phyloP scores from a whole-genome alignment of 2,329 filamentous ascomycete genomes.

The Colletotrichum sp. region DNA sequence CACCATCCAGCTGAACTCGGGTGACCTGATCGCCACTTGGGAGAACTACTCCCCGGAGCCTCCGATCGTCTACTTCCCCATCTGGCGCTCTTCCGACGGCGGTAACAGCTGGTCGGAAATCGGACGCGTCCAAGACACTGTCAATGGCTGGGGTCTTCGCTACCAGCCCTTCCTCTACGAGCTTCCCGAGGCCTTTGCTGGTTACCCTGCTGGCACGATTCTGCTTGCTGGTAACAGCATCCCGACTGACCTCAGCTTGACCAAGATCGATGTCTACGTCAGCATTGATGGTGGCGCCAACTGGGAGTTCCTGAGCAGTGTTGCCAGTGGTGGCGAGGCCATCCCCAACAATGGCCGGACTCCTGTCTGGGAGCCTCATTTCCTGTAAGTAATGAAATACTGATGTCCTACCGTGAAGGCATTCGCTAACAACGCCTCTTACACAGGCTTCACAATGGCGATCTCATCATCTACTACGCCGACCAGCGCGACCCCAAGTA shows the following conservation, averaged over 20 bases:
- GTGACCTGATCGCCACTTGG: conserved; percentile 56
- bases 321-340: conserved; percentile 67
- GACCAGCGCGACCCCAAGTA: conserved; percentile 70
- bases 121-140: conserved; percentile 65
- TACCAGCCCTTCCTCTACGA: conserved; percentile 74
- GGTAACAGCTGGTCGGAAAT: conserved; percentile 67
- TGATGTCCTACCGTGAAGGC: fast-evolving
- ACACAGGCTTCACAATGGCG: conserved; percentile 55
- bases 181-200: conserved; percentile 60
- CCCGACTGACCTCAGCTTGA: conserved; percentile 61
- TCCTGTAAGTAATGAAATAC: conserved; percentile 42
- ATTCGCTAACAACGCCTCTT: background rate
- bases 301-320: conserved; percentile 70
- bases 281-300: conserved; percentile 62
- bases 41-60: conserved; percentile 62
- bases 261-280: conserved; percentile 73
- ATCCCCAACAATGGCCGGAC: conserved; percentile 67
- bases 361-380: conserved; percentile 76
- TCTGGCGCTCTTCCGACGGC: conserved; percentile 54
- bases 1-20: conserved; percentile 44
- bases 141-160: conserved; percentile 67
- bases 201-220: conserved; percentile 67
- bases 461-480: conserved; percentile 71
- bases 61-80: conserved; percentile 58
- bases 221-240: conserved; percentile 66